These are phyloP conservation scores for Geotrichum australiense DNA, from an alignment of 1,139 yeast species.

Conservation along the genomic window DNA sequence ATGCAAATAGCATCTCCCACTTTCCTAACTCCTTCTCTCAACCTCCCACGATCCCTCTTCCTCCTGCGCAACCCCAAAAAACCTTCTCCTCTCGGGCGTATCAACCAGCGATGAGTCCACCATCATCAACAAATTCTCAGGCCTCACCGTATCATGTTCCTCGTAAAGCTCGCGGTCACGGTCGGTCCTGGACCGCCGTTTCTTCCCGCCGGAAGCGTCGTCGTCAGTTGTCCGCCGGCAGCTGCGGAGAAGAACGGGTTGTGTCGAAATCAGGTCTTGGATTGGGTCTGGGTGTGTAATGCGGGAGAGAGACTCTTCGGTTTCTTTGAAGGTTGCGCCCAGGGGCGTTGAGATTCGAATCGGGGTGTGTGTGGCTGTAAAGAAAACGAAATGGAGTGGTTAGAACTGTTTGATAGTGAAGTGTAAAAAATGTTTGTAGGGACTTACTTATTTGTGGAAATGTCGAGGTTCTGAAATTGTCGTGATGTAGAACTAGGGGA, in stretches of 20 bases:
- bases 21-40: too few species aligned
- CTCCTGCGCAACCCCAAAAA: constrained; percentile 1
- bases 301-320: constrained; percentile 26
- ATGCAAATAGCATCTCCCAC: too few species aligned
- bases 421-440: neutral
- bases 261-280: constrained; percentile 12
- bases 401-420: neutral
- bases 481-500: constrained; percentile 24
- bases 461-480: constrained; percentile 26
- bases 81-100: constrained; percentile 28
- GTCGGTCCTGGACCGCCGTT: constrained; percentile 15
- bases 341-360: constrained; percentile 23
- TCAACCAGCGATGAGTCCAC: constrained; percentile 37
- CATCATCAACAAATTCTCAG: constrained; percentile 37
- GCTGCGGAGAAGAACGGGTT: neutral
- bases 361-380: constrained; percentile 22
- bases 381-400: neutral
- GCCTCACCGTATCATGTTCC: constrained; percentile 29
- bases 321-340: constrained; percentile 30
- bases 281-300: constrained; percentile 21
- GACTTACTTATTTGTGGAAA: constrained; percentile 27
- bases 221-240: neutral
- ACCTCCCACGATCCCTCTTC: too few species aligned
- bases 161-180: constrained; percentile 28
- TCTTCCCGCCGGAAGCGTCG: constrained; percentile 1